Percentiles rank a stretch among this genome's conserved stretches.
phyloP scores from a whole-genome alignment of 2,329 filamentous ascomycete species.

The Septoria petroselini region DNA sequence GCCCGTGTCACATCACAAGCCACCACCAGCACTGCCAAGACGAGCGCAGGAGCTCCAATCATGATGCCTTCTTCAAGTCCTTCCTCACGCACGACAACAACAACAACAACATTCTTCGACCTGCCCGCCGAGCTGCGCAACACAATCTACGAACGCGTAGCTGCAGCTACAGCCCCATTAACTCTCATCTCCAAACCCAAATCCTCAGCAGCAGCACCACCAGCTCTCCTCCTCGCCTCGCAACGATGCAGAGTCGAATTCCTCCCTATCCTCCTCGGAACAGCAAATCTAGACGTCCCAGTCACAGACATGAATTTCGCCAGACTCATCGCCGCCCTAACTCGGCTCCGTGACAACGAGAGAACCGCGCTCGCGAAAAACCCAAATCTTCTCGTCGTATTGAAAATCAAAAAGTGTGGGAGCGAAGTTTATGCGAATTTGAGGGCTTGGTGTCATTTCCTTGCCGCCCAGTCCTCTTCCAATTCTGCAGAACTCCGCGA shows the following conservation, averaged over 20 bases:
- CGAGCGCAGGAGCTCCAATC: neutral
- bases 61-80: neutral
- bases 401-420: conserved; percentile 5
- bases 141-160: conserved; percentile 12
- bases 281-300: conserved; percentile 17
- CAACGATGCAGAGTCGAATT: conserved; percentile 26
- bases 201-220: neutral
- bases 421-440: conserved; percentile 12
- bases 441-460: conserved; percentile 7
- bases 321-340: neutral
- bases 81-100: neutral
- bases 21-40: neutral
- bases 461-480: neutral
- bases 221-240: conserved; percentile 27
- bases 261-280: conserved; percentile 28
- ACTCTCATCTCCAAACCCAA: neutral
- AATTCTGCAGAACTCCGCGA: neutral
- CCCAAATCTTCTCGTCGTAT: neutral
- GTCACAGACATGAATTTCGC: conserved; percentile 30
- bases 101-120: conserved; percentile 15
- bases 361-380: conserved; percentile 1
- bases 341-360: neutral
- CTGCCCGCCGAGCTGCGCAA: conserved; percentile 13
- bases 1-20: too few species aligned
- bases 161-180: neutral